Evolutionary conservation across 2,329 filamentous ascomycete genomes (phyloP).

Genomic region (Magnaporthales sp.): DNA sequence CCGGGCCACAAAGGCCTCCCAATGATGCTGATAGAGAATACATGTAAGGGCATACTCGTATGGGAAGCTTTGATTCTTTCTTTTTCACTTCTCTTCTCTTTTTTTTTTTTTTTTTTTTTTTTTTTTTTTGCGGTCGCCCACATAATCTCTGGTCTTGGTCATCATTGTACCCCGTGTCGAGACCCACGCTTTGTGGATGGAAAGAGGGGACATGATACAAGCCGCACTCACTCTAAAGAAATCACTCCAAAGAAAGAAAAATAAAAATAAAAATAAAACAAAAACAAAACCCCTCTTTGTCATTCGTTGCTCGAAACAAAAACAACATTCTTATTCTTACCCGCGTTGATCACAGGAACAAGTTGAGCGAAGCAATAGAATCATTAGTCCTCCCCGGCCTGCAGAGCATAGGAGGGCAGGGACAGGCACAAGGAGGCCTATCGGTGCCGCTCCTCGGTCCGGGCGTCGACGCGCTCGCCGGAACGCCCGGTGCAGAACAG

Average conservation of each 20-base stretch:
- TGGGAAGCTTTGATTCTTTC: neutral
- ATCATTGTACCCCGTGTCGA: neutral
- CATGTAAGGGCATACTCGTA: constrained; percentile 5
- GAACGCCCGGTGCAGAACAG: neutral
- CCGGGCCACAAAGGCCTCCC: constrained; percentile 1
- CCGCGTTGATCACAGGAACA: constrained; percentile 2
- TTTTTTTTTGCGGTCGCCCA: neutral
- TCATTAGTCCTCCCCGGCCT: constrained; percentile 4
- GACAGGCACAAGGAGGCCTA: neutral
- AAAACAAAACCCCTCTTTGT: neutral
- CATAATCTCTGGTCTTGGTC: neutral
- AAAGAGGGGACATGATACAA: no score
- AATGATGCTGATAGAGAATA: constrained; percentile 4
- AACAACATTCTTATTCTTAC: constrained; percentile 2
- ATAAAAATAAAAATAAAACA: neutral
- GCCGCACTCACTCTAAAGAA: no score
- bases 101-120: neutral
- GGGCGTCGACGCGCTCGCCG: neutral
- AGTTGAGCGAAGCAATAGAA: constrained; percentile 6
- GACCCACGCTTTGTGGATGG: neutral
- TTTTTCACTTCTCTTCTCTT: neutral
- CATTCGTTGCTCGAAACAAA: neutral
- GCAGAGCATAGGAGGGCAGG: constrained; percentile 2
- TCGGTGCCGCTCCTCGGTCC: neutral
- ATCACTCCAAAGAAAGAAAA: constrained; percentile 1